Base-by-base conservation (phyloP, 441 rosid species). In the Populus trichocarpa region DNA sequence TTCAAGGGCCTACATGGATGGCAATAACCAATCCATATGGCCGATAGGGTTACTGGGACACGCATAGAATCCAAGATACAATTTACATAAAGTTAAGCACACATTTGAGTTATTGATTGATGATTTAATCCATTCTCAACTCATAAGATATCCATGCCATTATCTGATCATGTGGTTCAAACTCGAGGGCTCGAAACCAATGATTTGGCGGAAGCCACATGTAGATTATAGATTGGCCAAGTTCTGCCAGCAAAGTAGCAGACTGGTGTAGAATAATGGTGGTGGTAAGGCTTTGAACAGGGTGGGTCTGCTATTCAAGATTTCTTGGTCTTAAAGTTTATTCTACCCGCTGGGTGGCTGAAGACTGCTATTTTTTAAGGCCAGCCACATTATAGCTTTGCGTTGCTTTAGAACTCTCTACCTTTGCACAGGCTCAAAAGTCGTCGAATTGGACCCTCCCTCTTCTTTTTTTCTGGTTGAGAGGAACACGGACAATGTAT, bases 291-390 rank as follows among this genome's bases (percentile, higher is more conserved):
- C 74, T 69, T 53, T 71, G 59, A 71, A 76, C 26, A 42, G 72
- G 84, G 36, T 76, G 91, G 87, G 89, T 80, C 85, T 72, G 23
- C 5, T n/a, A 23, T 71, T 81, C 53, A 69, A 82, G 74, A 59
- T 76, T 67, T 84, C 82, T 80, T 78, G 81, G 77, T 67, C 65
- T 66, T 28, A 79, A 86, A 84, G 89, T 72, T 78, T 77, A 13
- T 75, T 67, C 26, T 46, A 66, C 64, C 46, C 30, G 79, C 64
- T 68, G 74, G 74, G 80, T 68, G 84, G 87, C 75, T 65, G 40
- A 59, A 25, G 72, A 28, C 80, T 40, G 13, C 0, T 28, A 38
- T 50, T 74, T 75, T 73, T 53, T 46, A 73, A 71, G 77, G 72
- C 72, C 5, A 70, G 65, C 57, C 42, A 81, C 77, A 77, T 77